phyloP scores from a whole-genome alignment of 1,139 yeast genomes.

The Yamadazyma kanchanaburiensis region DNA sequence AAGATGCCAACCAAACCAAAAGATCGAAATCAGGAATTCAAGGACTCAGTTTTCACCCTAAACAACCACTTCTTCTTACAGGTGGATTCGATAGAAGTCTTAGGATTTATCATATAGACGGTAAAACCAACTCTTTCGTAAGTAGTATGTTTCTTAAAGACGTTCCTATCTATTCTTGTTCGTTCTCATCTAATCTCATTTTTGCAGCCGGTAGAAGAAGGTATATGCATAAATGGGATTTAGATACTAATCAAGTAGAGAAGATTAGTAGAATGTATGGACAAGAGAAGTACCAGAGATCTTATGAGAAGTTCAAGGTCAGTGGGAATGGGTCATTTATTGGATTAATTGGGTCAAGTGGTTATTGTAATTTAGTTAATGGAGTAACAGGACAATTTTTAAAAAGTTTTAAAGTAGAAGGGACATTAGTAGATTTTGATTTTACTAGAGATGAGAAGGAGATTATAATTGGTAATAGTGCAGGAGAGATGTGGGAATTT shows the following conservation, averaged over 20 bases:
- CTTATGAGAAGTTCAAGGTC: constrained; percentile 82
- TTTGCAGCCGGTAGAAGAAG: constrained; percentile 91
- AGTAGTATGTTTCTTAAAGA: constrained; percentile 77
- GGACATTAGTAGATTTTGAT: constrained; percentile 75
- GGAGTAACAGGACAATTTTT: constrained; percentile 83
- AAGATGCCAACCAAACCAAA: constrained; percentile 77
- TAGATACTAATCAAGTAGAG: constrained; percentile 70
- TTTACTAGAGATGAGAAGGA: constrained; percentile 56
- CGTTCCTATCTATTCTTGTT: constrained; percentile 76
- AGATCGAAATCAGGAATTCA: constrained; percentile 79
- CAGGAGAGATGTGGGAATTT: constrained; percentile 95
- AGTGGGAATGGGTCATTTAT: constrained; percentile 69
- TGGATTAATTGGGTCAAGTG: constrained; percentile 78
- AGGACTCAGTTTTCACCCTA: constrained; percentile 77
- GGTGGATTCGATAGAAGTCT: constrained; percentile 92
- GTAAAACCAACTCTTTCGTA: constrained; percentile 77
- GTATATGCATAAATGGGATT: constrained; percentile 90
- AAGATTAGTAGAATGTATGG: constrained; percentile 90
- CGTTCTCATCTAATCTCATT: constrained; percentile 55
- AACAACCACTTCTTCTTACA: constrained; percentile 78
- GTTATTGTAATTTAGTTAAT: constrained; percentile 84
- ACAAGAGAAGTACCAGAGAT: constrained; percentile 76
- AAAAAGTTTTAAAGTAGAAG: constrained; percentile 85
- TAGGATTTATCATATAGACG: constrained; percentile 87
- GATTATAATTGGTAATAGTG: constrained; percentile 62